A percentile compares a stretch with the other conserved stretches of the same genome.
Evolutionary conservation across 257 asterid species (phyloP).

Genomic region (Echium plantagineum): DNA sequence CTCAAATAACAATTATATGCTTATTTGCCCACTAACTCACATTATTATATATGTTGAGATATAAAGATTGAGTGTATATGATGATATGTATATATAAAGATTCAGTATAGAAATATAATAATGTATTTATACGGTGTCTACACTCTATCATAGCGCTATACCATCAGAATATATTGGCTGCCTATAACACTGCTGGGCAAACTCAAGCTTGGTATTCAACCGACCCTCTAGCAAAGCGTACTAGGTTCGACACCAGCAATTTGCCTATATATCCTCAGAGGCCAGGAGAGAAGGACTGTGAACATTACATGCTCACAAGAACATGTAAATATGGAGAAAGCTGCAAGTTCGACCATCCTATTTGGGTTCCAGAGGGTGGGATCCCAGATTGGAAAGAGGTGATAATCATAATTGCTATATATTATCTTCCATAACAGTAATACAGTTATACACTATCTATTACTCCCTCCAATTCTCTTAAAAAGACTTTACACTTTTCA

Average conservation of each 20-base stretch:
- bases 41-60: background rate
- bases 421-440: constrained; percentile 17
- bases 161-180: constrained; percentile 76
- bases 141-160: constrained; percentile 77
- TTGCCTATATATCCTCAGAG: constrained; percentile 98
- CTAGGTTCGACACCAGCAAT: constrained; percentile 84
- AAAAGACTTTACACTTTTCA: too few relatives aligned
- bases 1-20: too few relatives aligned
- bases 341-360: constrained; percentile 99
- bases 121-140: constrained; percentile 44
- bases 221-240: constrained; percentile 87
- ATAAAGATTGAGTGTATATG: constrained; percentile 5
- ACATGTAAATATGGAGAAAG: constrained; percentile 95
- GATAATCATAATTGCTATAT: constrained; percentile 47
- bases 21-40: background rate
- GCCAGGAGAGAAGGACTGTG: constrained; percentile 99
- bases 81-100: constrained; percentile 15
- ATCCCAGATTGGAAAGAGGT: constrained; percentile 99
- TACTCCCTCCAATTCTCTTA: background rate
- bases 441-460: background rate
- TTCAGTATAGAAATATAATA: constrained; percentile 23
- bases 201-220: constrained; percentile 91
- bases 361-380: constrained; percentile 99
- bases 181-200: constrained; percentile 77
- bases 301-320: constrained; percentile 98